These are phyloP conservation scores for Plectosphaerella cucumerina DNA, from an alignment of 2,329 filamentous ascomycete genomes.

Conservation along the genomic window DNA sequence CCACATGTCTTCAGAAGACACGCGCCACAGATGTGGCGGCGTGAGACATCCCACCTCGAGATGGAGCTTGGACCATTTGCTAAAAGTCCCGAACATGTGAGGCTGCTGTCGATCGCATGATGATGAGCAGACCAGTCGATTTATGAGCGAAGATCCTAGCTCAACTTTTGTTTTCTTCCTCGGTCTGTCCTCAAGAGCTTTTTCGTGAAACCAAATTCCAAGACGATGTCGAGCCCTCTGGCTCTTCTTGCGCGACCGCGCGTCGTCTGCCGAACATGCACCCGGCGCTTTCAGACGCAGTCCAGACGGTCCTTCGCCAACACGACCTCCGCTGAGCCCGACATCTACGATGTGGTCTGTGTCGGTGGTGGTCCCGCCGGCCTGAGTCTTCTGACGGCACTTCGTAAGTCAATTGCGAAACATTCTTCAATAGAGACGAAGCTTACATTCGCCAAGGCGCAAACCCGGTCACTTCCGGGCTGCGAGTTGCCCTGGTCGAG, in stretches of 20 bases:
- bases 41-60: no score
- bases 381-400: slow-evolving; percentile 72
- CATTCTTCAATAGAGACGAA: not conserved
- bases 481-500: slow-evolving; percentile 87
- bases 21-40: not conserved
- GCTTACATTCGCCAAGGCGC: slow-evolving; percentile 51
- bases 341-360: slow-evolving; percentile 91
- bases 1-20: not conserved
- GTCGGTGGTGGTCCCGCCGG: slow-evolving; percentile 88
- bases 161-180: no score
- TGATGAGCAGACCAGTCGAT: not conserved
- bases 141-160: no score
- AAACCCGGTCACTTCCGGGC: slow-evolving; percentile 67
- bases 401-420: slow-evolving; percentile 50
- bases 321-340: slow-evolving; percentile 29
- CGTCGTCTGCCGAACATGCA: slow-evolving; percentile 45
- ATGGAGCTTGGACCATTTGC: not conserved
- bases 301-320: slow-evolving; percentile 17
- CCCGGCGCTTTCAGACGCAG: slow-evolving; percentile 29
- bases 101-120: not conserved
- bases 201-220: not conserved
- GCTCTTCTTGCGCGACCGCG: slow-evolving; percentile 20
- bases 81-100: not conserved
- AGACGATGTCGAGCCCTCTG: slow-evolving; percentile 10
- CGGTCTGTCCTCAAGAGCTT: not conserved